phyloP scores from a whole-genome alignment of 2,329 filamentous ascomycete species.

The Colletotrichum sp. region DNA sequence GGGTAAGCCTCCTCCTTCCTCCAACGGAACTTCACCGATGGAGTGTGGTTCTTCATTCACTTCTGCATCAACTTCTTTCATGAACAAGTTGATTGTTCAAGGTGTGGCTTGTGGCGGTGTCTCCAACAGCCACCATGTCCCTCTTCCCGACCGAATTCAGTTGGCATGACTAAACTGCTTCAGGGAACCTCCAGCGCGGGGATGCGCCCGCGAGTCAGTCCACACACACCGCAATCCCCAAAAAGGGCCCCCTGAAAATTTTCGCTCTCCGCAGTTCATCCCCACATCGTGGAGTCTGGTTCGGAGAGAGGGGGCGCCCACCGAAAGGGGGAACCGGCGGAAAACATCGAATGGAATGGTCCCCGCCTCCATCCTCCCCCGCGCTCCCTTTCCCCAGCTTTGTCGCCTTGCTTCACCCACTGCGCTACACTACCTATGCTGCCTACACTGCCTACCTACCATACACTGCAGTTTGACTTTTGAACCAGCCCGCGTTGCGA shows the following conservation, averaged over 20 bases:
- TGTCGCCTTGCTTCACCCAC: background rate
- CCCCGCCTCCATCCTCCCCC: background rate
- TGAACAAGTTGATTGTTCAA: background rate
- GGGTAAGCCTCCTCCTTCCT: background rate
- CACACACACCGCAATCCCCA: background rate
- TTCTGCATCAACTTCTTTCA: background rate
- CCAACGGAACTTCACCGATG: background rate
- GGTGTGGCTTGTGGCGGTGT: background rate
- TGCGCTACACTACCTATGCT: background rate
- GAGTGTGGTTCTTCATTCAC: background rate
- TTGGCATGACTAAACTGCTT: background rate
- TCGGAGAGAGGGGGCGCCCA: background rate
- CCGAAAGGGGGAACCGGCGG: background rate
- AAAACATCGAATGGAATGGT: background rate
- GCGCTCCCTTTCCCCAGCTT: conserved; percentile 11
- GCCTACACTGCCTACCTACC: background rate
- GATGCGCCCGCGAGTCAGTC: background rate
- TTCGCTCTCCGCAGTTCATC: background rate
- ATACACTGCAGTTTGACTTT: background rate
- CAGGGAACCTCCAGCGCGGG: background rate
- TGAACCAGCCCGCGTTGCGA: background rate
- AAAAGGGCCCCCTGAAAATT: background rate
- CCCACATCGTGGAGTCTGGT: conserved; percentile 13
- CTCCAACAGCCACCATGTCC: too few relatives aligned
- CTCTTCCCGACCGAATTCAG: background rate